Conservation (phyloP, 1,284 basidiomycete species). For the Trichosporon inkin region DNA sequence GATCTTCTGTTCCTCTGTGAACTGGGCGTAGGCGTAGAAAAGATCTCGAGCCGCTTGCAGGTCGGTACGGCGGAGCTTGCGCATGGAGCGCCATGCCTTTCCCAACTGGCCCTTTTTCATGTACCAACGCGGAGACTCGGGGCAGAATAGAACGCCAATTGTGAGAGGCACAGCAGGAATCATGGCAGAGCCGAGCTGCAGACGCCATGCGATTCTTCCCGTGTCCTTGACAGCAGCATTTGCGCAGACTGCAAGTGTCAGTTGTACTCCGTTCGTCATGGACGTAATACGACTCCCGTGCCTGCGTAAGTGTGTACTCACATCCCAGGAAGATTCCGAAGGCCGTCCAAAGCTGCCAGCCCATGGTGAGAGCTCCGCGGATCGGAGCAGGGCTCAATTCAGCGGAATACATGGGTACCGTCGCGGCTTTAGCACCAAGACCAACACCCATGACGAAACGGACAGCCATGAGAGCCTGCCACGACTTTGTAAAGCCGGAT, state of each 20-base stretch:
- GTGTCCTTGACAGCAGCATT: slow-evolving; percentile 22
- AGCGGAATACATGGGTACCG: slow-evolving; percentile 51
- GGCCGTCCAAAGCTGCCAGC: slow-evolving; percentile 32
- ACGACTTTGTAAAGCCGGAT: slow-evolving; percentile 58
- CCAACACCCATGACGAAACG: slow-evolving; percentile 49
- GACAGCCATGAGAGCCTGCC: slow-evolving; percentile 54
- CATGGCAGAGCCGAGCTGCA: slow-evolving; percentile 52
- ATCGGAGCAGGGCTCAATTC: slow-evolving; percentile 50
- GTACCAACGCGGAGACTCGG: slow-evolving; percentile 37
- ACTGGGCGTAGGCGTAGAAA: slow-evolving; percentile 60
- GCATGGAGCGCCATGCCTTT: slow-evolving; percentile 63
- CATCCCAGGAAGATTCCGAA: slow-evolving; percentile 36
- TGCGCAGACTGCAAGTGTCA: neutral
- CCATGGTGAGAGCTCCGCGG: slow-evolving; percentile 55
- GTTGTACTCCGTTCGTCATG: slow-evolving; percentile 16
- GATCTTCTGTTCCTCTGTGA: slow-evolving; percentile 63
- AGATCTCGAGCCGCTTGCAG: slow-evolving; percentile 71
- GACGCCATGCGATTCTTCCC: slow-evolving; percentile 48
- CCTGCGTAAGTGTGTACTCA: slow-evolving; percentile 15
- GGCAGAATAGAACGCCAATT: slow-evolving; percentile 17
- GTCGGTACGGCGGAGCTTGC: slow-evolving; percentile 59
- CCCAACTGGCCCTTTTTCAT: slow-evolving; percentile 53
- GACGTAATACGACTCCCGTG: too few relatives aligned
- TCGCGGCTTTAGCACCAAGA: slow-evolving; percentile 51
- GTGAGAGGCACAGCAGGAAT: slow-evolving; percentile 45